phyloP scores from a whole-genome alignment of 208 protist genomes.

The Leishmania aethiopica region DNA sequence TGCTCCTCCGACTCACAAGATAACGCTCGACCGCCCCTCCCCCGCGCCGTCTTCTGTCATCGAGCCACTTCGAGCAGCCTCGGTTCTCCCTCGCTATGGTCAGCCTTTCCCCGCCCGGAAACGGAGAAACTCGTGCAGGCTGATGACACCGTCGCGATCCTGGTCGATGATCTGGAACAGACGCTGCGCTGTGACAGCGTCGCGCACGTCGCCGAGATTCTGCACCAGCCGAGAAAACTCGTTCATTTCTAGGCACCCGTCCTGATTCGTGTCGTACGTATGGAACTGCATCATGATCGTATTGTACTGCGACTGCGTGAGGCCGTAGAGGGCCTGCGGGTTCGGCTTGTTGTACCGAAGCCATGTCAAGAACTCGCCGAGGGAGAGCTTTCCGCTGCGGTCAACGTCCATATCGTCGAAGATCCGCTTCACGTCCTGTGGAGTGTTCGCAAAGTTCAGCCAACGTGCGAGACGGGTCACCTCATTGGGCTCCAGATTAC shows the following conservation, averaged over 20 bases:
- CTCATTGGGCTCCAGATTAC: conserved; percentile 55
- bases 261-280: conserved; percentile 70
- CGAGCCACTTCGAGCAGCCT: neutral
- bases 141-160: conserved; percentile 46
- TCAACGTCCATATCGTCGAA: conserved; percentile 82
- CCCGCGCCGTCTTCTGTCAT: neutral
- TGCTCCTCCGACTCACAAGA: neutral
- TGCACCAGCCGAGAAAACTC: conserved; percentile 67
- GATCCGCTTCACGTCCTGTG: conserved; percentile 70
- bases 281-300: conserved; percentile 90
- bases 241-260: conserved; percentile 59
- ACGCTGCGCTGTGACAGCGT: conserved; percentile 29
- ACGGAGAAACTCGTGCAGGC: conserved; percentile 79
- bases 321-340: conserved; percentile 70
- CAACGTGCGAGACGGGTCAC: conserved; percentile 67
- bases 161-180: conserved; percentile 72
- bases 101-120: conserved; percentile 49
- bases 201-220: conserved; percentile 47
- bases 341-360: conserved; percentile 76
- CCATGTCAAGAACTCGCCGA: conserved; percentile 81
- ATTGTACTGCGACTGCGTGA: conserved; percentile 83
- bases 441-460: conserved; percentile 80
- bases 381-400: conserved; percentile 53
- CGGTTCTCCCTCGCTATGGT: neutral
- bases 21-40: neutral